phyloP scores from a whole-genome alignment of 768 basidiomycete genomes.

The Mycena haematopus region DNA sequence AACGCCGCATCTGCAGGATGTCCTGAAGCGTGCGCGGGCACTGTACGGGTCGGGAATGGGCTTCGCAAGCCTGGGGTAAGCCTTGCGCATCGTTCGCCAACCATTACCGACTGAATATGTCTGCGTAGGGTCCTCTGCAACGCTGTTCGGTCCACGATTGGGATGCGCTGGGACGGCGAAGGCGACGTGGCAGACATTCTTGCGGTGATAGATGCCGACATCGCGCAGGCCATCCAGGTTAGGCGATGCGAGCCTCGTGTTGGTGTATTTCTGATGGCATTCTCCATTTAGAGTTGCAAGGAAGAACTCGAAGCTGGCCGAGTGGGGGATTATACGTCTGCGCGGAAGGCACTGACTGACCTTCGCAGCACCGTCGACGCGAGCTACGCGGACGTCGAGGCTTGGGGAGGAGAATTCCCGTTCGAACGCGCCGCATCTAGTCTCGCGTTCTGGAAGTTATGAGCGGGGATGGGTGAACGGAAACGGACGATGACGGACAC shows the following conservation, averaged over 20 bases:
- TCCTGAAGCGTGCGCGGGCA: slow-evolving; percentile 25
- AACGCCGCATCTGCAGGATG: slow-evolving; percentile 25
- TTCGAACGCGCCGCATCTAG: slow-evolving; percentile 27
- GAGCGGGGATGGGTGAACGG: background rate
- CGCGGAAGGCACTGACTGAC: slow-evolving; percentile 17
- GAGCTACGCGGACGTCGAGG: slow-evolving; percentile 12
- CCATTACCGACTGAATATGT: background rate
- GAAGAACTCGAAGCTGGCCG: slow-evolving; percentile 29
- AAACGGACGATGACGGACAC: background rate
- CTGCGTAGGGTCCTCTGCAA: slow-evolving; percentile 14
- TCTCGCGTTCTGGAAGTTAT: slow-evolving; percentile 25
- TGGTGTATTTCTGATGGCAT: slow-evolving; percentile 9
- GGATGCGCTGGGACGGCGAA: slow-evolving; percentile 26
- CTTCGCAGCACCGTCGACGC: slow-evolving; percentile 17
- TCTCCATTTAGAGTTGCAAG: slow-evolving; percentile 26
- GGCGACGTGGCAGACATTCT: slow-evolving; percentile 19
- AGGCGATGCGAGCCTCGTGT: slow-evolving; percentile 21
- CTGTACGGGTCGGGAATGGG: slow-evolving; percentile 32
- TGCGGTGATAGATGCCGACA: slow-evolving; percentile 30
- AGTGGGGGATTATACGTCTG: slow-evolving; percentile 13
- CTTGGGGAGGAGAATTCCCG: slow-evolving; percentile 22
- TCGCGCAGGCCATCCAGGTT: slow-evolving; percentile 30
- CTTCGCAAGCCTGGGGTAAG: slow-evolving; percentile 28
- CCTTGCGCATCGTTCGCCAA: background rate
- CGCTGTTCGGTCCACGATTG: slow-evolving; percentile 23